phyloP scores from a whole-genome alignment of 148 eudicot species.

The Mesembryanthemum crystallinum region DNA sequence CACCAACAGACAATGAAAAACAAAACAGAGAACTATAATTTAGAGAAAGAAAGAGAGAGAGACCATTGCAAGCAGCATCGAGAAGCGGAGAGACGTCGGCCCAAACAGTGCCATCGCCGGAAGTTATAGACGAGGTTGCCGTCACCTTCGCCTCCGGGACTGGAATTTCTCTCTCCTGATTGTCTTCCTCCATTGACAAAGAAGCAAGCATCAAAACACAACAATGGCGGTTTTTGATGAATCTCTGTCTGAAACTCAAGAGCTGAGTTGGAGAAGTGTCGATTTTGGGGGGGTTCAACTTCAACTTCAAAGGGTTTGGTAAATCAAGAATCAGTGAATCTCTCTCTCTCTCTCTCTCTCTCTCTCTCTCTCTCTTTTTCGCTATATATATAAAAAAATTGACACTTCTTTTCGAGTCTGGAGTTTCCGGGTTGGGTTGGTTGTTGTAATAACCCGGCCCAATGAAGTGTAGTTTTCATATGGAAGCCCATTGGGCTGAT shows the following conservation, averaged over 20 bases:
- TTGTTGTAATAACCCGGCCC: too few relatives aligned
- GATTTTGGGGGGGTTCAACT: too few relatives aligned
- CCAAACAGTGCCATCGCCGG: constrained; percentile 77
- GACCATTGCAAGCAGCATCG: constrained; percentile 61
- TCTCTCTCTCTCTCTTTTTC: too few relatives aligned
- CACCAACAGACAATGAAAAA: background rate
- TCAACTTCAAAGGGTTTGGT: too few relatives aligned
- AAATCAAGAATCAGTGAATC: too few relatives aligned
- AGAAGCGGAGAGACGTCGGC: constrained; percentile 68
- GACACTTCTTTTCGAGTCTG: too few relatives aligned
- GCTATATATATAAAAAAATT: too few relatives aligned
- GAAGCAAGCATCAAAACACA: background rate
- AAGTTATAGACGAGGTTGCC: constrained; percentile 36
- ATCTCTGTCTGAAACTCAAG: background rate
- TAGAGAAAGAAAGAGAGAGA: background rate
- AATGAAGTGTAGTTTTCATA: too few relatives aligned
- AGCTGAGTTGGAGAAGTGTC: too few relatives aligned
- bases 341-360: too few relatives aligned
- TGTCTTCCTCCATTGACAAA: constrained; percentile 28
- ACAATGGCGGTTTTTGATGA: background rate
- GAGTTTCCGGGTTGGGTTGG: too few relatives aligned
- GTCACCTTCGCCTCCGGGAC: constrained; percentile 17
- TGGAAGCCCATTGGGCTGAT: too few relatives aligned
- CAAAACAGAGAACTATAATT: background rate
- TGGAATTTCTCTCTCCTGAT: constrained; percentile 10